Percentiles rank a stretch among this genome's conserved stretches.
Conservation (phyloP, 306 rosid species). For the Luffa aegyptiaca region DNA sequence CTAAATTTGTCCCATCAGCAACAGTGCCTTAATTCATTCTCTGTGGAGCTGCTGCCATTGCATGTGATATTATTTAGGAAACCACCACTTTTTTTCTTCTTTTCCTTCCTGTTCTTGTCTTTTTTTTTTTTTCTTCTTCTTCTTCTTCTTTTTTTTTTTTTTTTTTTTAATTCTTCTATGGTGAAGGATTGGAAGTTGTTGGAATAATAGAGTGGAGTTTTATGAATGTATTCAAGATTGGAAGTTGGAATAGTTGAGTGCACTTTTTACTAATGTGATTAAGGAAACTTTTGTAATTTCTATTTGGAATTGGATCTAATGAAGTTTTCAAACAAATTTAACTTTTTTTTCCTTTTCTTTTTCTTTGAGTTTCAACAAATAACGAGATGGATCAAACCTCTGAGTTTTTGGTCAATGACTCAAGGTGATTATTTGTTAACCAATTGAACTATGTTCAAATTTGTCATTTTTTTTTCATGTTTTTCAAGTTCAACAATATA, state of each 20-base stretch:
- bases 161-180: not conserved
- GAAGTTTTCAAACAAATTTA: not conserved
- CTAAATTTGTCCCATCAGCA: conserved; percentile 1
- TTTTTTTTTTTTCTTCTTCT: not conserved
- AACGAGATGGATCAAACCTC: too few species aligned
- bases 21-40: not conserved
- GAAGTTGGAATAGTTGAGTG: not conserved
- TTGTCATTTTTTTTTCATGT: too few species aligned
- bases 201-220: not conserved
- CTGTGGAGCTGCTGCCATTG: not conserved
- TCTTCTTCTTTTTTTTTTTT: not conserved
- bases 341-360: too few species aligned
- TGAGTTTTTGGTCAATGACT: too few species aligned
- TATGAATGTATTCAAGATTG: not conserved
- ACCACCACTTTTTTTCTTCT: not conserved
- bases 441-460: too few species aligned
- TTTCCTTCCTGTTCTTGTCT: not conserved
- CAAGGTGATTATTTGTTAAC: too few species aligned
- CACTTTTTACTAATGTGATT: not conserved
- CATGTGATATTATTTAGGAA: not conserved
- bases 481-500: too few species aligned
- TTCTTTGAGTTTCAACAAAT: too few species aligned
- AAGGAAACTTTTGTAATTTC: not conserved
- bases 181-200: not conserved
- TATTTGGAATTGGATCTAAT: not conserved